A percentile compares a stretch with the other conserved stretches of the same genome.
Evolutionary conservation across 495 filamentous ascomycete species (phyloP).

Genomic region (Chaetomium cochliodes): DNA sequence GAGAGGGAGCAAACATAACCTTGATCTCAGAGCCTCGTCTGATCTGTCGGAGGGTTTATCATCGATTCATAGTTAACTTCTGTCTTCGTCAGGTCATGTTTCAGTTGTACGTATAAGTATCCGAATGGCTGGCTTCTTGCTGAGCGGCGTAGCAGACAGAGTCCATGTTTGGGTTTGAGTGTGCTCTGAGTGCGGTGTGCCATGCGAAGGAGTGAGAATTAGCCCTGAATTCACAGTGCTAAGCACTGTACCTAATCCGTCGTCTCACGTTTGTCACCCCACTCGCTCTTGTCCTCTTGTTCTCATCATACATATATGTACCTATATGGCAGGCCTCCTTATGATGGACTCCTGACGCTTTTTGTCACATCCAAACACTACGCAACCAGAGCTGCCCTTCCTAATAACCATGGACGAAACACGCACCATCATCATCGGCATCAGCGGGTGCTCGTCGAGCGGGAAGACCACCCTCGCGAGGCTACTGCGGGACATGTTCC

Average conservation of each 20-base stretch:
- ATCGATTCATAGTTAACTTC: too few species aligned
- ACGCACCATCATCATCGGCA: constrained; percentile 60
- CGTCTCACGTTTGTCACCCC: neutral
- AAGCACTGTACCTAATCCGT: neutral
- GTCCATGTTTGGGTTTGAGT: too few species aligned
- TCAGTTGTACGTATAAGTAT: too few species aligned
- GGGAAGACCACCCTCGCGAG: constrained; percentile 80
- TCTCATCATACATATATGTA: neutral
- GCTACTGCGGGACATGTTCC: constrained; percentile 70
- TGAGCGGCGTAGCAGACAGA: too few species aligned
- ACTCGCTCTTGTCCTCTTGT: neutral
- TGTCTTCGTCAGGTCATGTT: too few species aligned
- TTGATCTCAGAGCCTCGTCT: too few species aligned
- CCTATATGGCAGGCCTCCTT: neutral
- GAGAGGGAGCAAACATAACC: too few species aligned
- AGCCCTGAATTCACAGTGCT: neutral
- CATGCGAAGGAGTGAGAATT: too few species aligned
- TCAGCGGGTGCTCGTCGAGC: constrained; percentile 73
- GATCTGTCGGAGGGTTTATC: too few species aligned
- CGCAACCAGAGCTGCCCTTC: neutral
- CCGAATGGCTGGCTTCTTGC: too few species aligned
- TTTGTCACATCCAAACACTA: neutral
- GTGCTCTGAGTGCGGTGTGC: too few species aligned
- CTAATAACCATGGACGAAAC: neutral
- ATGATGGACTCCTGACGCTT: neutral